Evolutionary conservation across 225 moss, liverwort and hornwort genomes (phyloP).

Genomic region (Pseudoscleropodium purum): DNA sequence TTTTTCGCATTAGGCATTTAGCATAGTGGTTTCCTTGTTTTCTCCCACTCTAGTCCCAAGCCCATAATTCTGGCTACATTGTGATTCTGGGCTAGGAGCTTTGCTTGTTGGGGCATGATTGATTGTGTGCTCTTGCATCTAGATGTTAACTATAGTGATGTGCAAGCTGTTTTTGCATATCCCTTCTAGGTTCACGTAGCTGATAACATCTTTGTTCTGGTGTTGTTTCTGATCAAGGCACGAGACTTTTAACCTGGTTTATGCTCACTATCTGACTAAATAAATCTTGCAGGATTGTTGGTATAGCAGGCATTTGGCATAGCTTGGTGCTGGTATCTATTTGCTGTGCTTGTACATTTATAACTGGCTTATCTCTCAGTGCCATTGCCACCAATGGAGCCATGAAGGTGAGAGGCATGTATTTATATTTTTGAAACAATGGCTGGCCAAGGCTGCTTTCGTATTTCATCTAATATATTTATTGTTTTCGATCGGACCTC

Average conservation of each 20-base stretch:
- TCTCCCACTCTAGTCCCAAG: not conserved
- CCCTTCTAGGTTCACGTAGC: not conserved
- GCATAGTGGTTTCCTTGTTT: not conserved
- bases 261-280: not conserved
- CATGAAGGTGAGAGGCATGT: slow-evolving; percentile 68
- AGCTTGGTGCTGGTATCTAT: slow-evolving; percentile 79
- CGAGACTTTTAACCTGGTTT: not conserved
- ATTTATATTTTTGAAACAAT: not conserved
- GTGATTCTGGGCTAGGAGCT: not conserved
- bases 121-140: not conserved
- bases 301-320: slow-evolving; percentile 98
- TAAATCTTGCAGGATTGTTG: slow-evolving; percentile 81
- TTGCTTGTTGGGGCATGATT: not conserved
- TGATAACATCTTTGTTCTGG: not conserved
- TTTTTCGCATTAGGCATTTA: not conserved
- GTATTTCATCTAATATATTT: not conserved
- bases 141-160: not conserved
- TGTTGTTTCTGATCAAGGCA: not conserved
- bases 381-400: slow-evolving; percentile 99
- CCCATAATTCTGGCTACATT: not conserved
- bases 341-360: slow-evolving; percentile 91
- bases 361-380: slow-evolving; percentile 96
- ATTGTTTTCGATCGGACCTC: not conserved
- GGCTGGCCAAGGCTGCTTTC: not conserved
- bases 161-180: not conserved